phyloP scores from a whole-genome alignment of 805 yeast genomes.

The Naumovozyma dairenensis region DNA sequence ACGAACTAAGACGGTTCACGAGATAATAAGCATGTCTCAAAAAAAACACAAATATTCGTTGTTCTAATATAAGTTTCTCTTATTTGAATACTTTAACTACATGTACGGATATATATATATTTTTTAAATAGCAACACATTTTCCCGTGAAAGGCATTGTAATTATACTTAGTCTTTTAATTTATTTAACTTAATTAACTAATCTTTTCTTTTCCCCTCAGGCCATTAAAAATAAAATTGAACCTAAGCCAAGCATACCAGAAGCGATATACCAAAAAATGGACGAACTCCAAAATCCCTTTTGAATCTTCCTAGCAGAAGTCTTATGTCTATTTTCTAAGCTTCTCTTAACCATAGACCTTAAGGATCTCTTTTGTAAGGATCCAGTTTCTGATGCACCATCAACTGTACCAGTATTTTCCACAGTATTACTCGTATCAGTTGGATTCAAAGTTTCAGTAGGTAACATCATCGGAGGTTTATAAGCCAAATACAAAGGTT shows the following conservation, averaged over 20 bases:
- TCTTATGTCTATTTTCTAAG: conserved; percentile 69
- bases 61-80: no score
- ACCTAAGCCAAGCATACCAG: conserved; percentile 21
- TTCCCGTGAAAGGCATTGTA: no score
- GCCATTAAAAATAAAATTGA: conserved; percentile 22
- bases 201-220: no score
- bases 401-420: conserved; percentile 1
- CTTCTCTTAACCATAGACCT: conserved; percentile 52
- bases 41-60: no score
- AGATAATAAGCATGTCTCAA: no score
- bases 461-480: conserved; percentile 96
- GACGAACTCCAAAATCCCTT: conserved; percentile 11
- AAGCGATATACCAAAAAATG: conserved; percentile 20
- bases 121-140: no score
- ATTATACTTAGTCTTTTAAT: no score
- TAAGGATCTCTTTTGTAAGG: conserved; percentile 28
- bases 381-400: conserved; percentile 19
- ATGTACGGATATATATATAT: no score
- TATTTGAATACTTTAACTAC: no score
- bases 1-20: no score
- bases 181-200: no score
- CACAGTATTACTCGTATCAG: no score
- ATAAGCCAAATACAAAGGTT: conserved; percentile 86
- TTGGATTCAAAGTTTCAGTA: conserved; percentile 82
- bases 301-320: conserved; percentile 44